Evolutionary conservation across 2,329 filamentous ascomycete species (phyloP).

Genomic region (Drechslerella dactyloides): DNA sequence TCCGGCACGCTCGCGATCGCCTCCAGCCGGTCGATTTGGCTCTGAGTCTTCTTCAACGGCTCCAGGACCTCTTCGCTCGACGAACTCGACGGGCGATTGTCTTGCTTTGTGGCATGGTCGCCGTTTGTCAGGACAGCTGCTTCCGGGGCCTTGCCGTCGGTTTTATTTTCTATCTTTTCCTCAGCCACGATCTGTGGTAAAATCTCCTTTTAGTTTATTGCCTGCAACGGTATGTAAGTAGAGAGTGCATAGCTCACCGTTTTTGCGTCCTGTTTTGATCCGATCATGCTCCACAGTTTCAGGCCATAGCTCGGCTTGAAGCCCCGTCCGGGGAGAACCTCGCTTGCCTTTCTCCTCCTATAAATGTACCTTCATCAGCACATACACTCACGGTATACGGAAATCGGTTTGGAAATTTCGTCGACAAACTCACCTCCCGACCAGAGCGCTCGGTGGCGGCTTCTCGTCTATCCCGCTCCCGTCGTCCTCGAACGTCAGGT

Average conservation of each 20-base stretch:
- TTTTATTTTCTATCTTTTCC: conserved; percentile 22
- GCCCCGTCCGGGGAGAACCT: conserved; percentile 28
- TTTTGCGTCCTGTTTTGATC: conserved; percentile 82
- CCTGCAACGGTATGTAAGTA: no score
- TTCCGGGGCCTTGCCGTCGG: neutral
- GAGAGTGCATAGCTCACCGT: conserved; percentile 62
- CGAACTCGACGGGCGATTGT: conserved; percentile 15
- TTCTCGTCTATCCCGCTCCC: conserved; percentile 65
- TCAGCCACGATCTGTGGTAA: conserved; percentile 38
- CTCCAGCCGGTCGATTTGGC: conserved; percentile 36
- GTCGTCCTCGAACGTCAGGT: conserved; percentile 45
- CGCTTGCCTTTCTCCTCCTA: conserved; percentile 33
- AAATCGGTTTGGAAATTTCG: neutral
- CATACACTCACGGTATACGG: conserved; percentile 37
- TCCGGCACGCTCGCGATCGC: conserved; percentile 30
- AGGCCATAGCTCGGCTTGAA: conserved; percentile 70
- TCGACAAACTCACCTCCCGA: conserved; percentile 64
- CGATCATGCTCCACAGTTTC: conserved; percentile 84
- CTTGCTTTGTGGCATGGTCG: neutral
- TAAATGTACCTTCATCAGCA: conserved; percentile 59
- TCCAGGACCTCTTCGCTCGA: conserved; percentile 6
- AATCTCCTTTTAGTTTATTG: no score
- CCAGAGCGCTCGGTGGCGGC: conserved; percentile 83
- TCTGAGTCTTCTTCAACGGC: conserved; percentile 23
- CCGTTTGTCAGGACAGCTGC: conserved; percentile 1